Evolutionary conservation across 2,329 filamentous ascomycete species (phyloP).

Genomic region (Claviceps paspali): DNA sequence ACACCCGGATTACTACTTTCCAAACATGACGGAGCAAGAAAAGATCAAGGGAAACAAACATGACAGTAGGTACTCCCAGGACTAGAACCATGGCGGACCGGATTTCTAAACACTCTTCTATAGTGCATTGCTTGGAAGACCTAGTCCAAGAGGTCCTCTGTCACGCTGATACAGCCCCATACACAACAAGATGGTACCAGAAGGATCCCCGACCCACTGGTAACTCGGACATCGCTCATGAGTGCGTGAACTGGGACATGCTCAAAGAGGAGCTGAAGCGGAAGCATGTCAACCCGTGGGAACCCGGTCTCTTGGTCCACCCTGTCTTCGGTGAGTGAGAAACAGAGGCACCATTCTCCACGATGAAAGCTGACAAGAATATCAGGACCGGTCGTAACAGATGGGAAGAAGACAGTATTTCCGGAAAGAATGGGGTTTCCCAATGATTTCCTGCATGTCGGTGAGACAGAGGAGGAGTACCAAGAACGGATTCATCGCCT

Average conservation of each 20-base stretch:
- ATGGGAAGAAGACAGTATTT: background rate
- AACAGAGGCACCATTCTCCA: too few species aligned
- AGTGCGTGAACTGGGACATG: constrained; percentile 1
- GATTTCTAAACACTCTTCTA: background rate
- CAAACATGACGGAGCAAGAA: background rate
- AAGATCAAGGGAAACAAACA: background rate
- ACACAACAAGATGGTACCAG: background rate
- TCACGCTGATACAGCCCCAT: background rate
- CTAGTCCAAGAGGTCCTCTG: background rate
- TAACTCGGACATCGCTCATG: background rate
- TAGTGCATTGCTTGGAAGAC: constrained; percentile 1
- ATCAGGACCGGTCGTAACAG: background rate
- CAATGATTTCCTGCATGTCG: background rate
- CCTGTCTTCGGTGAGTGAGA: background rate
- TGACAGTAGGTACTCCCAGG: background rate
- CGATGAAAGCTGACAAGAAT: too few species aligned
- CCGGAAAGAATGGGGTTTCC: constrained; percentile 1
- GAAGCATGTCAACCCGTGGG: constrained; percentile 1
- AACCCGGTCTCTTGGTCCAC: constrained; percentile 1
- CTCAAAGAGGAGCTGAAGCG: background rate
- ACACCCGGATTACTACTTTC: background rate
- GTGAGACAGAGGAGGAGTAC: background rate
- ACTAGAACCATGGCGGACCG: background rate
- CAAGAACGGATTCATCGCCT: background rate
- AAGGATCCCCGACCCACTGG: constrained; percentile 1